Base-by-base conservation (phyloP, 441 rosid species). In the Flueggea neowawraea region DNA sequence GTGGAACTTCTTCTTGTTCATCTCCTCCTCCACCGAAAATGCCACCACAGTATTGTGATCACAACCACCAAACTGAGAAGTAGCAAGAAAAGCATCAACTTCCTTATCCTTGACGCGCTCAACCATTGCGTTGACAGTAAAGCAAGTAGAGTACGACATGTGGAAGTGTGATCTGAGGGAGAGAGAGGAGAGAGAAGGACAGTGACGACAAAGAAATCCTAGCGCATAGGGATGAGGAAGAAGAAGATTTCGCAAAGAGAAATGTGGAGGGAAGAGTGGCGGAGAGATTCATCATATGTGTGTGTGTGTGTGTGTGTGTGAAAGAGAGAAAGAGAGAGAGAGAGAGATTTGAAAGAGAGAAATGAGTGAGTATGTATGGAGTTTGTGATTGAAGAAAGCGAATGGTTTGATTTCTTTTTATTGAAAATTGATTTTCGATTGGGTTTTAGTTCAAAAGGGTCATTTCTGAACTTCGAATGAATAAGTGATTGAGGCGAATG, bases 91-190 rank as follows among this genome's bases (percentile, higher is more conserved):
- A 45, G 79, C 72, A 7, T 69, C 69, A 12, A 61, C 61, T 13
- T 53, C 54, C 39, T 65, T 64, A 14, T 64, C 85, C 62, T 81
- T 83, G 55, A 91, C 79, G 55, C 80, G 79, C 73, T 87, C 86
- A 8, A 90, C 79, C 90, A 81, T 84, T 47, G 86, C 85, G 70
- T 73, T 64, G 11, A 78, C 79, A 65, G 77, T 54, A 3, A 80
- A 66, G 68, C 43, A 62, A 13, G 62, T 53, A 53, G 58, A 65
- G 61, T 76, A 78, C 48, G 76, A 63, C 53, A 53, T 67, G 39
- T 9, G 16, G 55, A 4, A 6, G 76, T 0, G 61, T n/a, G 78
- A 68, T 67, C 77, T 43, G 66, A 39, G 12, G 7, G 50, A 31
- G 70, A 74, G 49, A 62, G 74, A 10, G 52, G 67, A 66, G 65